A percentile compares a stretch with the other conserved stretches of the same genome.
phyloP scores from a whole-genome alignment of 1,284 basidiomycete species.

The Austroboletus novae-zelandiae region DNA sequence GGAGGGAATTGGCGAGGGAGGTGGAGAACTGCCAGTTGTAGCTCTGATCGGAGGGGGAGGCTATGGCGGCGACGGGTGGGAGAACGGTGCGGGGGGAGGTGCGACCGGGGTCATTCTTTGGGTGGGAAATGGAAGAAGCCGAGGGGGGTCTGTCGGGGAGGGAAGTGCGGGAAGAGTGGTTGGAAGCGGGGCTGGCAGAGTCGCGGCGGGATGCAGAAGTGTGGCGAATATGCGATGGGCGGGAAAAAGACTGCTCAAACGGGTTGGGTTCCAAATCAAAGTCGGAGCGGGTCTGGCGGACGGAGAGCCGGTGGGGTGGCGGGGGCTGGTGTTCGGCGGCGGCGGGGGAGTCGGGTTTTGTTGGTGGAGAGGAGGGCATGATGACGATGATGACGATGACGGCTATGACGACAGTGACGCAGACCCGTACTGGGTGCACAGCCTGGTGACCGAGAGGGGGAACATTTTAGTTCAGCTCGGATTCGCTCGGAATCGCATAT shows the following conservation, averaged over 20 bases:
- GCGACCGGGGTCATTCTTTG: slow-evolving; percentile 35
- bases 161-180: slow-evolving; percentile 37
- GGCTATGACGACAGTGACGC: slow-evolving; percentile 26
- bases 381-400: slow-evolving; percentile 9
- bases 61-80: slow-evolving; percentile 83
- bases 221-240: slow-evolving; percentile 52
- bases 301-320: slow-evolving; percentile 20
- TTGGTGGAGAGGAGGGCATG: slow-evolving; percentile 31
- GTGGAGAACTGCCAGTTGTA: slow-evolving; percentile 74
- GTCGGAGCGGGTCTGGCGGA: slow-evolving; percentile 54
- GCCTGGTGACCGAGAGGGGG: slow-evolving; percentile 10
- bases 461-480: slow-evolving; percentile 23
- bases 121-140: slow-evolving; percentile 31
- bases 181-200: slow-evolving; percentile 39
- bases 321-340: slow-evolving; percentile 15
- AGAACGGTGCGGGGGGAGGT: slow-evolving; percentile 61
- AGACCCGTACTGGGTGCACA: slow-evolving; percentile 21
- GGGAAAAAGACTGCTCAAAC: slow-evolving; percentile 89
- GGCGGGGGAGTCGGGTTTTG: slow-evolving; percentile 23
- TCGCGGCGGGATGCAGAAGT: slow-evolving; percentile 38
- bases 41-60: slow-evolving; percentile 75
- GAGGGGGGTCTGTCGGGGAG: slow-evolving; percentile 40
- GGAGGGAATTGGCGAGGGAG: slow-evolving; percentile 71
- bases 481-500: slow-evolving; percentile 25
- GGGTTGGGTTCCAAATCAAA: slow-evolving; percentile 93